Conservation (phyloP, 345 rosid genomes). For the Turnera subulata region DNA sequence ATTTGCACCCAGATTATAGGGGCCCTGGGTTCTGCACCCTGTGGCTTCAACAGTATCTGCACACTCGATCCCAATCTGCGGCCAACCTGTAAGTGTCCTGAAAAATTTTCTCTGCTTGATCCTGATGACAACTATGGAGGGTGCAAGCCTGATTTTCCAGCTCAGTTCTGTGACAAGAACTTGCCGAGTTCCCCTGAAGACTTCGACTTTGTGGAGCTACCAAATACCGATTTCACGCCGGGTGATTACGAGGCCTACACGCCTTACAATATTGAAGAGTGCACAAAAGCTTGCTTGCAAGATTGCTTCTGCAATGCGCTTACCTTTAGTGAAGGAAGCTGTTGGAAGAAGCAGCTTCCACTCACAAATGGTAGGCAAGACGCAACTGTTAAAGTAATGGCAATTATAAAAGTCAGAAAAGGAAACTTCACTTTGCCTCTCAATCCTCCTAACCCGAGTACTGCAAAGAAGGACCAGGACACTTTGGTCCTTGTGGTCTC, state of each 20-base stretch:
- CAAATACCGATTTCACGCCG: constrained; percentile 23
- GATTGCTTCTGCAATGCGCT: constrained; percentile 42
- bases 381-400: background rate
- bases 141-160: constrained; percentile 26
- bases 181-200: constrained; percentile 10
- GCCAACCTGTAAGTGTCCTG: constrained; percentile 33
- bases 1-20: constrained; percentile 11
- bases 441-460: background rate
- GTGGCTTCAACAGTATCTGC: constrained; percentile 40
- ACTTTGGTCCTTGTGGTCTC: constrained; percentile 8
- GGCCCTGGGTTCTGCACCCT: constrained; percentile 24
- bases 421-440: background rate
- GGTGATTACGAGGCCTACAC: constrained; percentile 22
- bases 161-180: constrained; percentile 23
- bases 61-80: constrained; percentile 7
- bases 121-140: constrained; percentile 26
- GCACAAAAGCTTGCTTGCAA: constrained; percentile 28
- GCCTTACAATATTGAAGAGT: constrained; percentile 20
- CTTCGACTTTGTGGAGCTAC: constrained; percentile 15
- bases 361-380: constrained; percentile 33
- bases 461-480: background rate
- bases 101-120: constrained; percentile 21
- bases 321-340: background rate
- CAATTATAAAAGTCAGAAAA: constrained; percentile 27
- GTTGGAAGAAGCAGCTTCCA: constrained; percentile 38